Evolutionary conservation across 495 filamentous ascomycete species (phyloP).

Genomic region (Penicillium parvum): DNA sequence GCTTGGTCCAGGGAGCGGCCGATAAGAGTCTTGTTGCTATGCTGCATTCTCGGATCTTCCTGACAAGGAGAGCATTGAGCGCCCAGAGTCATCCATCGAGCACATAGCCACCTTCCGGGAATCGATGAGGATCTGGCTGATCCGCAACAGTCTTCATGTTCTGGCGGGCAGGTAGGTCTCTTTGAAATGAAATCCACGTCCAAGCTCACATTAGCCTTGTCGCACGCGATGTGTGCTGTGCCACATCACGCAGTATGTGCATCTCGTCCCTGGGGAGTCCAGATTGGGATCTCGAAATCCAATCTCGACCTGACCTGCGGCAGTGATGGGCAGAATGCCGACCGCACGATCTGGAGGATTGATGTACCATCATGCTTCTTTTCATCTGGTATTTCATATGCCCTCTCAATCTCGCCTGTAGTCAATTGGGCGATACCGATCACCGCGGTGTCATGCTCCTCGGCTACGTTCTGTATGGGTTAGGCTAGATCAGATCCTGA

Average conservation of each 20-base stretch:
- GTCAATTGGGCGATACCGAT: no score
- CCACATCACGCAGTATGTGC: no score
- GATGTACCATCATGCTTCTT: neutral
- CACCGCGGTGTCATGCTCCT: no score
- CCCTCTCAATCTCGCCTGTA: no score
- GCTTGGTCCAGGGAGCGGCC: no score
- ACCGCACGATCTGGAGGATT: neutral
- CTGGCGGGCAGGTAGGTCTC: no score
- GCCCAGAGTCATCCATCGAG: neutral
- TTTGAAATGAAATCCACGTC: neutral
- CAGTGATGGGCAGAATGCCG: neutral
- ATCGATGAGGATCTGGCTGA: neutral
- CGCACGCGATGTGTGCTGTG: conserved; percentile 5
- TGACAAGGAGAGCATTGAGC: neutral
- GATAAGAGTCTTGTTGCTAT: conserved; percentile 7
- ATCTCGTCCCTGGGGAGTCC: no score
- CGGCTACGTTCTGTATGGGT: no score
- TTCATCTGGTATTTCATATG: neutral
- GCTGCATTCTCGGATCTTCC: conserved; percentile 14
- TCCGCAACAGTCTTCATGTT: no score
- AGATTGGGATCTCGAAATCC: neutral
- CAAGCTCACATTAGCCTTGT: neutral
- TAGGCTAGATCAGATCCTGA: no score
- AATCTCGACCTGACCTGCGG: neutral
- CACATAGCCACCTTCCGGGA: neutral